A percentile compares a stretch with the other conserved stretches of the same genome.
Evolutionary conservation across 2,329 filamentous ascomycete species (phyloP).

Genomic region (Microcyclospora pomicola): DNA sequence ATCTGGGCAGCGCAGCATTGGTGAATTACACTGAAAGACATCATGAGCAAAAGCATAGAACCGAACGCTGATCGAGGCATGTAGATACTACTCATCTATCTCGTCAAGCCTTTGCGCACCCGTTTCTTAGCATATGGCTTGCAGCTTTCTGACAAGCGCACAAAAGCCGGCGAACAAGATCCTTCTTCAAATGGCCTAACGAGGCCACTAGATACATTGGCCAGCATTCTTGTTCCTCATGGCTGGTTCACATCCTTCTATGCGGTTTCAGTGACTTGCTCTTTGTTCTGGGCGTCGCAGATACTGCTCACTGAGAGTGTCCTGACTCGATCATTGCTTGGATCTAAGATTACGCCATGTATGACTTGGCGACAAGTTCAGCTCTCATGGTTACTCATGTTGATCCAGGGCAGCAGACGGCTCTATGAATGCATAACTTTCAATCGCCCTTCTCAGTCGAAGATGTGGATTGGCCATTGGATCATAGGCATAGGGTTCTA

Average conservation of each 20-base stretch:
- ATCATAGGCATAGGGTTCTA: conserved; percentile 68
- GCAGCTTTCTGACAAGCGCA: conserved; percentile 25
- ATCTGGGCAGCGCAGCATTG: conserved; percentile 9
- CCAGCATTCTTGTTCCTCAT: conserved; percentile 59
- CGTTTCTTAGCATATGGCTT: conserved; percentile 50
- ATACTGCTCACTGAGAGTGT: too few species aligned
- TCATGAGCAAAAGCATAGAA: too few species aligned
- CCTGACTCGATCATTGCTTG: too few species aligned
- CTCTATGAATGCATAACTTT: conserved; percentile 61
- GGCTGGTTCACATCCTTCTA: conserved; percentile 88
- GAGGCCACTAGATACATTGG: conserved; percentile 30
- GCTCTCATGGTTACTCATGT: conserved; percentile 58
- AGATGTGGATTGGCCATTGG: conserved; percentile 82
- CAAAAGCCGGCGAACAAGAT: conserved; percentile 2
- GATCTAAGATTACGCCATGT: too few species aligned
- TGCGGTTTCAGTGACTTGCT: conserved; percentile 52
- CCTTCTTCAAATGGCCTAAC: conserved; percentile 7
- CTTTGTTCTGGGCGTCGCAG: conserved; percentile 52
- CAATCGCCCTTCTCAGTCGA: conserved; percentile 50
- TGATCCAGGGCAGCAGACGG: conserved; percentile 59
- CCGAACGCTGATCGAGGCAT: conserved; percentile 11
- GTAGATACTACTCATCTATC: conserved; percentile 38
- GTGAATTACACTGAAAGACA: conserved; percentile 6
- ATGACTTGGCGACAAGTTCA: conserved; percentile 50
- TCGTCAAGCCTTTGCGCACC: conserved; percentile 35